Percentiles rank a stretch among this genome's conserved stretches.
phyloP scores from a whole-genome alignment of 2,329 filamentous ascomycete species.

The Aschersonia sp. region DNA sequence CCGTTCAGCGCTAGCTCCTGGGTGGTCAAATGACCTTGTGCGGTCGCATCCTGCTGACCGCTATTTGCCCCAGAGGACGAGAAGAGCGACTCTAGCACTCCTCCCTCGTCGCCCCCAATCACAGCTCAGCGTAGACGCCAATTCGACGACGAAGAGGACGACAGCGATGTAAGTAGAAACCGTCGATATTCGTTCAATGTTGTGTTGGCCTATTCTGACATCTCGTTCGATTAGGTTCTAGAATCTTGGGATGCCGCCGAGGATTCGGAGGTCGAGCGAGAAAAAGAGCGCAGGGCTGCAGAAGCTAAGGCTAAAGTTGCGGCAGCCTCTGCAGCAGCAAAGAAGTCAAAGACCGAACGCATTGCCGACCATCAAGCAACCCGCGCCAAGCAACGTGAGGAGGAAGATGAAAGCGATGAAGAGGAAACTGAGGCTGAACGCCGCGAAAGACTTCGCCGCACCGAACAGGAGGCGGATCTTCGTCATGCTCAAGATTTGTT shows the following conservation, averaged over 20 bases:
- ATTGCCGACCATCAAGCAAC: slow-evolving; percentile 64
- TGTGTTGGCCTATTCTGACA: neutral
- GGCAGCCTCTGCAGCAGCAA: slow-evolving; percentile 73
- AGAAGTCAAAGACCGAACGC: slow-evolving; percentile 80
- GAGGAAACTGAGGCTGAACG: slow-evolving; percentile 61
- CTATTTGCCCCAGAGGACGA: slow-evolving; percentile 20
- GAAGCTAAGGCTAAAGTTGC: slow-evolving; percentile 83
- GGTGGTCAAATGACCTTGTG: neutral
- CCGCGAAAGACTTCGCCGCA: slow-evolving; percentile 60
- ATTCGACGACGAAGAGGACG: slow-evolving; percentile 88
- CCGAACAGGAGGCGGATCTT: slow-evolving; percentile 80
- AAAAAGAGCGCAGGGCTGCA: slow-evolving; percentile 79
- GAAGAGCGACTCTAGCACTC: slow-evolving; percentile 21
- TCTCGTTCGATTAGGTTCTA: slow-evolving; percentile 47
- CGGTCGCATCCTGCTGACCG: slow-evolving; percentile 9
- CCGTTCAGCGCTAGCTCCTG: slow-evolving; percentile 1
- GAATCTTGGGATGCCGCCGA: slow-evolving; percentile 96
- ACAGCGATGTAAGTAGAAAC: slow-evolving; percentile 50
- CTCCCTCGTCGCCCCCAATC: slow-evolving; percentile 22
- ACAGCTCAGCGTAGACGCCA: slow-evolving; percentile 33
- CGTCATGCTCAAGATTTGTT: slow-evolving; percentile 87
- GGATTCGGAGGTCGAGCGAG: slow-evolving; percentile 90
- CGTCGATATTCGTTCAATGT: neutral
- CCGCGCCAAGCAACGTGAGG: slow-evolving; percentile 36
- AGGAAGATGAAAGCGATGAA: slow-evolving; percentile 43